phyloP scores from a whole-genome alignment of 2,329 filamentous ascomycete genomes.

The Penicillium sp. region DNA sequence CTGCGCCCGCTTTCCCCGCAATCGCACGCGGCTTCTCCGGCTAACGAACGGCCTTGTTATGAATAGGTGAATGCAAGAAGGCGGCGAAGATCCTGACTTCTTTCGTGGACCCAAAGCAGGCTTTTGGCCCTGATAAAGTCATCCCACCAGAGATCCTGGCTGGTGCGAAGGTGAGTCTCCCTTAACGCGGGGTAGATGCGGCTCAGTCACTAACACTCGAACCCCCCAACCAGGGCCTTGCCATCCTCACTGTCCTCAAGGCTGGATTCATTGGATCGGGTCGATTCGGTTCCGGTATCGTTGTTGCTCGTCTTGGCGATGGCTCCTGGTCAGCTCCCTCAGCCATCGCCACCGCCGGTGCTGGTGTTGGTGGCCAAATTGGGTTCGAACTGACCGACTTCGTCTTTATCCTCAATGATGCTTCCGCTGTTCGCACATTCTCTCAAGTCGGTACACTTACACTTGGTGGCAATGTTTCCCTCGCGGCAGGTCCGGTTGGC shows the following conservation, averaged over 20 bases:
- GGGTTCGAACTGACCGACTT: conserved; percentile 66
- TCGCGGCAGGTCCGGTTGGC: conserved; percentile 91
- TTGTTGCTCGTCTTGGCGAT: conserved; percentile 54
- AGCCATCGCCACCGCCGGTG: conserved; percentile 53
- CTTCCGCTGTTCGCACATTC: conserved; percentile 86
- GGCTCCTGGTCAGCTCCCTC: conserved; percentile 56
- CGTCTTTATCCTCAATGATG: conserved; percentile 97
- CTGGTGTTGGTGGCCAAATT: conserved; percentile 56
- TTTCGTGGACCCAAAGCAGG: conserved; percentile 90
- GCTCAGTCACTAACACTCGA: not conserved
- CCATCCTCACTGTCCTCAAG: conserved; percentile 55
- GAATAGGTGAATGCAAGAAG: conserved; percentile 91
- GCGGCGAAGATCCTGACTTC: conserved; percentile 93
- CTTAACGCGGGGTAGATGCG: conserved; percentile 6
- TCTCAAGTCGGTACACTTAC: conserved; percentile 90
- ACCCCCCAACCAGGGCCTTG: conserved; percentile 47
- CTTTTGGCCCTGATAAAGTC: conserved; percentile 95
- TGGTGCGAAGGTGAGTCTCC: conserved; percentile 76
- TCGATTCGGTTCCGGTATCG: conserved; percentile 55
- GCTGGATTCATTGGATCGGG: conserved; percentile 56
- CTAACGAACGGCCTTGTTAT: conserved; percentile 36
- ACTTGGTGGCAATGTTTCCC: conserved; percentile 92
- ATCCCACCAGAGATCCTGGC: conserved; percentile 89
- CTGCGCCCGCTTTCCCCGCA: conserved; percentile 37
- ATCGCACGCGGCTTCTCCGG: conserved; percentile 27